Evolutionary conservation across 306 rosid genomes (phyloP), one percentile per base, ranked within the genome.

Genomic region (Vicia faba): DNA sequence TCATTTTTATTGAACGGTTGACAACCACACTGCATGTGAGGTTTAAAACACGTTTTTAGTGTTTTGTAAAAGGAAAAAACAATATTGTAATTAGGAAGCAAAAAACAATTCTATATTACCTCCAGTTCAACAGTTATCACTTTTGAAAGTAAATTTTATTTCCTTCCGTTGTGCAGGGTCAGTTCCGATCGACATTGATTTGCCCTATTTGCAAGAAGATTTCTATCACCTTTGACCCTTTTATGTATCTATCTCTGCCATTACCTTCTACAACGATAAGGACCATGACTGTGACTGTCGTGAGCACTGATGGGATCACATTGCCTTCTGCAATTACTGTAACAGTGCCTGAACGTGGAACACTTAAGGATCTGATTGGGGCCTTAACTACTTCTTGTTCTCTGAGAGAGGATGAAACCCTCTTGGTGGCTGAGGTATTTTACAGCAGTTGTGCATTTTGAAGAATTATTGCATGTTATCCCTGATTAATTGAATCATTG

Each of bases 141-240:
- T 41, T 36, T 25, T 68, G 35, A 3, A 57, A 77, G 48, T 28
- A 3, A 65, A n/a, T 60, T 36, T 29, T n/a, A 38, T 67, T 70
- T 48, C 53, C 25, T 71, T 68, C 57, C 19, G 14, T 49, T 38
- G 78, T 83, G 73, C 64, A 89, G 96, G 97, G 97, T 44, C 96
- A 88, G 73, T 91, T 80, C 64, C 88, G 91, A 23, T 91, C 97
- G 2, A 82, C 84, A 33, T 75, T 91, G 84, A 86, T 89, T 43
- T 91, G 97, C 77, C 89, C 96, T 66, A 68, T 71, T 62, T 91
- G 96, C 86, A 64, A 60, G 79, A 87, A 87, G 88, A 80, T 82
- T 60, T 85, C 96, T 36, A 70, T 88, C 56, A 91, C 89, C 44
- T 91, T 91, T 87, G 97, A 91, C 69, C 97, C 97, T 35, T 91